Percentiles rank a stretch among this genome's conserved stretches.
Conservation (phyloP, 1,139 yeast genomes). For the Suhomyces bribrorum region DNA sequence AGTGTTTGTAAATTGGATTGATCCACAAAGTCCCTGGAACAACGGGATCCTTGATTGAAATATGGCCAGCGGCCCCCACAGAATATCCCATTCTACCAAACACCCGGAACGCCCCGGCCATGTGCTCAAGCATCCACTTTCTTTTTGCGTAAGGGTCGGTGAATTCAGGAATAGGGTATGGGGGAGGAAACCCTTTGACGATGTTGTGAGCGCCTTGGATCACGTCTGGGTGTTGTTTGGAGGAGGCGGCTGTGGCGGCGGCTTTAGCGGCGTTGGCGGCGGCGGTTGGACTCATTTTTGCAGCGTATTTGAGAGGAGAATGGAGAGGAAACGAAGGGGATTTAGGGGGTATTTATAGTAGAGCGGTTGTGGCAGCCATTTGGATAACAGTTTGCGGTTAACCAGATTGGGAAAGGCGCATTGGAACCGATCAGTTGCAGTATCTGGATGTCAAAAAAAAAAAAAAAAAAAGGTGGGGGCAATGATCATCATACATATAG, state of each 20-base stretch:
- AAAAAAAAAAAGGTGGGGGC: not conserved
- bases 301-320: no score
- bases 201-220: conserved; percentile 50
- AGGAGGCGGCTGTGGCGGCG: conserved; percentile 16
- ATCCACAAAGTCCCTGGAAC: conserved; percentile 75
- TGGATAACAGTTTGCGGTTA: no score
- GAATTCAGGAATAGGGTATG: conserved; percentile 54
- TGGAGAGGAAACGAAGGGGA: no score
- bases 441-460: no score
- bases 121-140: conserved; percentile 66
- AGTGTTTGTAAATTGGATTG: conserved; percentile 74
- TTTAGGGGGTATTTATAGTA: not conserved
- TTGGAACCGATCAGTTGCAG: no score
- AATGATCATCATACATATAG: no score
- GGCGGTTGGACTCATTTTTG: conserved; percentile 13
- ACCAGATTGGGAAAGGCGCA: not conserved
- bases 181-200: conserved; percentile 50
- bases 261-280: conserved; percentile 6
- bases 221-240: conserved; percentile 37
- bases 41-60: conserved; percentile 76
- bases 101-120: conserved; percentile 81
- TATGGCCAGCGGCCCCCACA: conserved; percentile 84
- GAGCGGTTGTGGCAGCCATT: not conserved
- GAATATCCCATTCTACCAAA: conserved; percentile 72
- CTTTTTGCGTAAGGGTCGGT: conserved; percentile 52